Base-by-base conservation (phyloP, 106 monocot species). In the Dendrobium huoshanense region DNA sequence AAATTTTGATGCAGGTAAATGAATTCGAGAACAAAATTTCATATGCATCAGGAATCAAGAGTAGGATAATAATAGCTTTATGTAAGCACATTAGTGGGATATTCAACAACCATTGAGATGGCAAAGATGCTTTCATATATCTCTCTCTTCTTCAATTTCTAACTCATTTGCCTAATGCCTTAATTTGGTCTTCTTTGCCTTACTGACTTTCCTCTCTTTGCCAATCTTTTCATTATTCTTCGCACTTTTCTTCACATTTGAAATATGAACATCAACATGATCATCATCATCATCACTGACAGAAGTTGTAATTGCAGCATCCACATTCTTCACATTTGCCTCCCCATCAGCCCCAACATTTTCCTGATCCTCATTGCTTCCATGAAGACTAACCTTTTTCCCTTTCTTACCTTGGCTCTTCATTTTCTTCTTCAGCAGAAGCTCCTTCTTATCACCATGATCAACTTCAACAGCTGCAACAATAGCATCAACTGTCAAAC, bases 261-360 rank as follows among this genome's bases (percentile, higher is more conserved):
- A 16, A 47, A 42, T 1, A 7, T 22, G 27, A 49, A 24, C 4
- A 29, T 22, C 49, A 76, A 25, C 47, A 42, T 74, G 43, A 42
- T 8, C 11, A 7, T 16, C 43, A 18, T 16, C 43, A 18, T 74
- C 42, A 74, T 19, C 31, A 42, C 4, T n/a, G 40, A 9, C 13
- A 72, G 16, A 0, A 72, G 33, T 27, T 16, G 29, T 40, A 65
- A 10, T 27, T 40, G n/a, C 33, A 74, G 42, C 74, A 74, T 74
- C 16, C 74, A 43, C 42, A 74, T 44, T 44, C 74, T 44, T 74
- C 43, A 74, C 19, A 74, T 74, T 74, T 44, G 20, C 18, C 74
- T n/a, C 74, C 20, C 44, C 74, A 74, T 20, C 16, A 9, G 19
- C n/a, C 19, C 41, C 42, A 41, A 41, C 18, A 42, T 22, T 8